Conservation (phyloP, 2,329 filamentous ascomycete genomes). For the Penicillium crustosum region DNA sequence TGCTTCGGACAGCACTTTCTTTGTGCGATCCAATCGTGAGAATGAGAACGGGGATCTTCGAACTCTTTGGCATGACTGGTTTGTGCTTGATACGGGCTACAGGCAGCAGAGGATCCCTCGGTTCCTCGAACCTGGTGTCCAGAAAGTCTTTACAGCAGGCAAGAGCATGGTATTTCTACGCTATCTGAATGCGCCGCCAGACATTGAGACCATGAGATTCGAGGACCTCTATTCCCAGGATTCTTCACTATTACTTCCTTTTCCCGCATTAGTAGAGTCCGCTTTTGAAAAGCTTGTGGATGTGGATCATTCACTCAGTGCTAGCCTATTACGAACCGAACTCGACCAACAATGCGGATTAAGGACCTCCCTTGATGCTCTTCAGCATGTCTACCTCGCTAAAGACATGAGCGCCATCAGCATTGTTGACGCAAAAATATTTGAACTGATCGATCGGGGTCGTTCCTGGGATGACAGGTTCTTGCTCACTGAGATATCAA, state of each 20-base stretch:
- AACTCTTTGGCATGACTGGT: conserved; percentile 75
- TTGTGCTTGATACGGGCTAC: conserved; percentile 59
- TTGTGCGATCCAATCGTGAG: conserved; percentile 62
- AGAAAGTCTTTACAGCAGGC: conserved; percentile 78
- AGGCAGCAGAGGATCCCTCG: conserved; percentile 67
- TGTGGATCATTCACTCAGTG: conserved; percentile 69
- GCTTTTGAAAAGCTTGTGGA: conserved; percentile 76
- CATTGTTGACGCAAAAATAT: conserved; percentile 66
- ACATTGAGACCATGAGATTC: conserved; percentile 33
- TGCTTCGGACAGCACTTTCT: conserved; percentile 68
- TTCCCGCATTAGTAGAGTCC: conserved; percentile 67
- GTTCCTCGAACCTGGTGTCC: conserved; percentile 69
- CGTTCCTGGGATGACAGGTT: conserved; percentile 77
- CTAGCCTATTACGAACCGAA: conserved; percentile 62
- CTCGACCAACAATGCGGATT: conserved; percentile 71
- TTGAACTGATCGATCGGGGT: conserved; percentile 68
- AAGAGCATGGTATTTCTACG: conserved; percentile 87
- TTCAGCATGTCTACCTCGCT: conserved; percentile 75
- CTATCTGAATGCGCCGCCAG: conserved; percentile 56
- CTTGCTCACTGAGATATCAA: conserved; percentile 72
- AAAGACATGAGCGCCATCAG: conserved; percentile 69
- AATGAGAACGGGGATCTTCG: conserved; percentile 57
- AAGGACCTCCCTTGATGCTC: conserved; percentile 60
- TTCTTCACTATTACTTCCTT: conserved; percentile 36
- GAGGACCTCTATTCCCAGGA: conserved; percentile 43